These are phyloP conservation scores for Eimeria brunetti DNA, from an alignment of 169 alveolate genomes.

Conservation along the genomic window DNA sequence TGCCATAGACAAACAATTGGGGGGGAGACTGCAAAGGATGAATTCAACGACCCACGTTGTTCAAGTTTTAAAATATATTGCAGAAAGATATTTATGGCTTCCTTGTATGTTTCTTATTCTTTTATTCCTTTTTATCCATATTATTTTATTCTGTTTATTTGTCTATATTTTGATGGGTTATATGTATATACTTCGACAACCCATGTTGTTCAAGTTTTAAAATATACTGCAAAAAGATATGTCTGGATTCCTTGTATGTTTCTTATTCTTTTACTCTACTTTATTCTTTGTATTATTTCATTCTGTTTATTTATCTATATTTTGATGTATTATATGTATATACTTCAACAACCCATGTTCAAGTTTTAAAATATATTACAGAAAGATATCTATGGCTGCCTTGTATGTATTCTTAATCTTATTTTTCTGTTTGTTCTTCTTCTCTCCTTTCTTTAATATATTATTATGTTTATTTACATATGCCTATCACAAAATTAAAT, in stretches of 20 bases:
- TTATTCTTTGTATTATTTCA: neutral
- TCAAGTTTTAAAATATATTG: slow-evolving; percentile 62
- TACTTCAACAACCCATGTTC: too few relatives aligned
- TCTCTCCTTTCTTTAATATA: neutral
- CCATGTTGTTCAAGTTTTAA: too few relatives aligned
- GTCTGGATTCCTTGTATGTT: too few relatives aligned
- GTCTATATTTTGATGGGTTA: too few relatives aligned
- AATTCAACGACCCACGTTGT: slow-evolving; percentile 69
- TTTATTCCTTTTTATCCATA: neutral
- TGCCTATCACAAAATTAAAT: too few relatives aligned
- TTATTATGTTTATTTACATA: too few relatives aligned
- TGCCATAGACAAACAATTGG: slow-evolving; percentile 77
- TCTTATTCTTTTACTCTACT: neutral
- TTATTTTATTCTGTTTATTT: neutral
- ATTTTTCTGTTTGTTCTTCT: neutral
- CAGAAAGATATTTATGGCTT: slow-evolving; percentile 65
- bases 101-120: too few relatives aligned
- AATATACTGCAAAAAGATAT: neutral
- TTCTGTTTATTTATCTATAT: too few relatives aligned
- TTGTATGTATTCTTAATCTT: neutral
- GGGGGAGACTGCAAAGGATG: slow-evolving; percentile 72
- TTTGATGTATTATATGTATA: too few relatives aligned
- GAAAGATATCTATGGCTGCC: too few relatives aligned
- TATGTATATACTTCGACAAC: too few relatives aligned
- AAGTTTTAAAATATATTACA: too few relatives aligned